Evolutionary conservation across 2,329 filamentous ascomycete species (phyloP).

Genomic region (Mollisia scopiformis): DNA sequence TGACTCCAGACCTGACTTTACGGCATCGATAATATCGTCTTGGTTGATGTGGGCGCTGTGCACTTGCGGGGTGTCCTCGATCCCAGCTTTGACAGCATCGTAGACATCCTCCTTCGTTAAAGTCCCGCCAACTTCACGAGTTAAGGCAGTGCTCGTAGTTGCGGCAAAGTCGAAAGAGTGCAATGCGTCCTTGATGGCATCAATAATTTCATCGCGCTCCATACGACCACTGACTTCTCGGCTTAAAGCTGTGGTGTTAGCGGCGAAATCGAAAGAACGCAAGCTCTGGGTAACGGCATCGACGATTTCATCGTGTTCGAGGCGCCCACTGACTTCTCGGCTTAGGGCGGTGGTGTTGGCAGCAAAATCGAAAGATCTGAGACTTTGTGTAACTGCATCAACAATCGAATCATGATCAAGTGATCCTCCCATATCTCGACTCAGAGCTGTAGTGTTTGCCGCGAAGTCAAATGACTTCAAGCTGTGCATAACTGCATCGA

Average conservation of each 20-base stretch:
- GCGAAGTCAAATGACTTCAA: constrained; percentile 52
- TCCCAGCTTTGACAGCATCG: constrained; percentile 59
- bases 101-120: constrained; percentile 58
- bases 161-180: constrained; percentile 49
- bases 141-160: constrained; percentile 60
- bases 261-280: constrained; percentile 49
- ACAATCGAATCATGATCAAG: constrained; percentile 58
- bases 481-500: constrained; percentile 67
- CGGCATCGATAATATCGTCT: constrained; percentile 64
- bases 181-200: constrained; percentile 61
- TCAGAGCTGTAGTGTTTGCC: constrained; percentile 56
- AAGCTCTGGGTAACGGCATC: constrained; percentile 62
- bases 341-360: constrained; percentile 3
- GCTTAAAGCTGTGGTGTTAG: constrained; percentile 58
- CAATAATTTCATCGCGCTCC: constrained; percentile 58
- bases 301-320: constrained; percentile 58
- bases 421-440: constrained; percentile 56
- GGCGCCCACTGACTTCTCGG: background rate
- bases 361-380: constrained; percentile 51
- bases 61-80: constrained; percentile 43
- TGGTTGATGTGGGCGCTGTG: constrained; percentile 32
- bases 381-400: constrained; percentile 57
- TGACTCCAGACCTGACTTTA: constrained; percentile 55
- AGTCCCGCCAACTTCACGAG: constrained; percentile 56
- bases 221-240: constrained; percentile 51